Conservation (phyloP, 108 stramenopile genomes). For the Schizochytrium sp. region DNA sequence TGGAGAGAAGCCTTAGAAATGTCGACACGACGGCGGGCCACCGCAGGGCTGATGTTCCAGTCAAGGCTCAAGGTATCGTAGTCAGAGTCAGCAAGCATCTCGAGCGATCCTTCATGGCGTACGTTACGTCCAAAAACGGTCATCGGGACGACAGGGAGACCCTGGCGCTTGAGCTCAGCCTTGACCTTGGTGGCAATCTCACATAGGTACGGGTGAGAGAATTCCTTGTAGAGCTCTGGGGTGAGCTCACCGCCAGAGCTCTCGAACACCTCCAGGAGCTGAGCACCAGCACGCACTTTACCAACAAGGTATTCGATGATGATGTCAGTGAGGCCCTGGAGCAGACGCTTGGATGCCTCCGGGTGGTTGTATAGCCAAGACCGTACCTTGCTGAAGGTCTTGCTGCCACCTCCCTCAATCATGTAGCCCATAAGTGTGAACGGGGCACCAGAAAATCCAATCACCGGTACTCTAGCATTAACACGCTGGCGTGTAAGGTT, state of each 20-base stretch:
- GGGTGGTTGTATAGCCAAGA: conserved; percentile 89
- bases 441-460: conserved; percentile 98
- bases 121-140: conserved; percentile 98
- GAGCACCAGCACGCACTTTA: conserved; percentile 96
- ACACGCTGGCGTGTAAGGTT: conserved; percentile 86
- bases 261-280: conserved; percentile 98
- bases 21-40: conserved; percentile 2
- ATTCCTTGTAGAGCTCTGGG: conserved; percentile 84
- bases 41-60: conserved; percentile 81
- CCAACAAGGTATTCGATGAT: conserved; percentile 91
- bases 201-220: conserved; percentile 88
- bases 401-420: conserved; percentile 92
- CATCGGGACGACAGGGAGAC: conserved; percentile 90
- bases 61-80: conserved; percentile 90
- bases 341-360: conserved; percentile 80
- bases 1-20: conserved; percentile 6
- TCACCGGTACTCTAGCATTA: conserved; percentile 88
- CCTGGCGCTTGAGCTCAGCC: not conserved
- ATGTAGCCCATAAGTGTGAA: conserved; percentile 97
- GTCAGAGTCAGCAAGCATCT: conserved; percentile 78
- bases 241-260: conserved; percentile 94
- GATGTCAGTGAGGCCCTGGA: conserved; percentile 89
- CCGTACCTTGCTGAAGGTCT: conserved; percentile 86
- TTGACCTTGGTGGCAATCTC: conserved; percentile 70
- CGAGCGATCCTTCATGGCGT: conserved; percentile 83